Evolutionary conservation across 768 basidiomycete species (phyloP).

Genomic region (Psilocybe subaeruginosa): DNA sequence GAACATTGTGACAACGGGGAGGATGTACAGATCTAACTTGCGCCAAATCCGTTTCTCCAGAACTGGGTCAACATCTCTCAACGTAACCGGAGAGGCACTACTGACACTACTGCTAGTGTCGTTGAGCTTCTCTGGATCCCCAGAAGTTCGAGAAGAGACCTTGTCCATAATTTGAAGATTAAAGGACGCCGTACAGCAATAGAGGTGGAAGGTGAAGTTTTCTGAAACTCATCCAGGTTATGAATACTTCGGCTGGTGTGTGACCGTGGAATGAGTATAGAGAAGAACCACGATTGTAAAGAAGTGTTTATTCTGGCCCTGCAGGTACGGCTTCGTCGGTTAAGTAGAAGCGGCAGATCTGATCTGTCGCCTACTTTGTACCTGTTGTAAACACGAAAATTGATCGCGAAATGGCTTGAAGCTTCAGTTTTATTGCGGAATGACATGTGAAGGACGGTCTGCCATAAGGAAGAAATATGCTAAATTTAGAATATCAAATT

Average conservation of each 20-base stretch:
- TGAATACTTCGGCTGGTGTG: not conserved
- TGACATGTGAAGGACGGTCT: not conserved
- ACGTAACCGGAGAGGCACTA: slow-evolving; percentile 16
- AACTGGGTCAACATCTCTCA: slow-evolving; percentile 24
- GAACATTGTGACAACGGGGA: slow-evolving; percentile 52
- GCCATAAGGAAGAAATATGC: not conserved
- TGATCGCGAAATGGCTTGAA: not conserved
- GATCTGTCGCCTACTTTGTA: not conserved
- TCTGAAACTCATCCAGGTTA: not conserved
- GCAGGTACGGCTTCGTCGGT: not conserved
- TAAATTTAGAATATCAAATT: not conserved
- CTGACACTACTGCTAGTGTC: slow-evolving; percentile 27
- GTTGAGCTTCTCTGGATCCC: slow-evolving; percentile 33
- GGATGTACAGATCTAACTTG: slow-evolving; percentile 50
- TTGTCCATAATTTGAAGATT: slow-evolving; percentile 15
- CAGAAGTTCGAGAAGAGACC: slow-evolving; percentile 15
- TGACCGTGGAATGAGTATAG: not conserved
- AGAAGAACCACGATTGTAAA: not conserved
- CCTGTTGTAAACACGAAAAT: not conserved
- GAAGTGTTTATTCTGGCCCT: not conserved
- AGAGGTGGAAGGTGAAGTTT: not conserved
- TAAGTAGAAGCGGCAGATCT: not conserved
- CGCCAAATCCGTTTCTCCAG: slow-evolving; percentile 48
- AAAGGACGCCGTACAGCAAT: not conserved
- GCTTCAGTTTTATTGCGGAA: not conserved